These are phyloP conservation scores for Cytospora chrysosperma DNA, from an alignment of 2,329 filamentous ascomycete species.

Conservation along the genomic window DNA sequence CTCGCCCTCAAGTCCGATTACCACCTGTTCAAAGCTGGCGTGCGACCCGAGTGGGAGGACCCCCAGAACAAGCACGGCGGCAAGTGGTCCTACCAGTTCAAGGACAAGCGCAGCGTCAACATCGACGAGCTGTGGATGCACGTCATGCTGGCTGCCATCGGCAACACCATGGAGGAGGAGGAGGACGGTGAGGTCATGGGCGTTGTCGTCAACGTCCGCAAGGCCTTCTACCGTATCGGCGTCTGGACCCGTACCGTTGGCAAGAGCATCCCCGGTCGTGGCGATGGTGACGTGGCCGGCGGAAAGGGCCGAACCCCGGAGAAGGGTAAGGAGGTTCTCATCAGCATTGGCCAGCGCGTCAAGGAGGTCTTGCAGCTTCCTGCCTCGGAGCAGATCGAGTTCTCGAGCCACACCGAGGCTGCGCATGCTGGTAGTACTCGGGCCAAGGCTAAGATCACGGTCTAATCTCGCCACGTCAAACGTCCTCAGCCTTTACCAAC, in stretches of 20 bases:
- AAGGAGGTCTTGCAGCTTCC: conserved; percentile 87
- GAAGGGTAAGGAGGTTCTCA: conserved; percentile 81
- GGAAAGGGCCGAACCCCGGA: conserved; percentile 75
- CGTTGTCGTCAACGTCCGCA: conserved; percentile 97
- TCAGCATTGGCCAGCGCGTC: conserved; percentile 84
- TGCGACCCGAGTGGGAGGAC: conserved; percentile 98
- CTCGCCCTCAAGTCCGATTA: conserved; percentile 98
- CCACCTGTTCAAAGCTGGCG: conserved; percentile 97
- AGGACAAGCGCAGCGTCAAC: conserved; percentile 87
- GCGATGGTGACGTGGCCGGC: conserved; percentile 68
- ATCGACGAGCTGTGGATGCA: conserved; percentile 97
- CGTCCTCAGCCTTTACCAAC: conserved; percentile 1
- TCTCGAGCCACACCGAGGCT: conserved; percentile 93
- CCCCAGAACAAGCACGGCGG: conserved; percentile 98
- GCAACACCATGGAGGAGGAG: conserved; percentile 94
- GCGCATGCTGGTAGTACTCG: conserved; percentile 91
- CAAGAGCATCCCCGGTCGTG: conserved; percentile 75
- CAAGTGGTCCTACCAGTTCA: conserved; percentile 98
- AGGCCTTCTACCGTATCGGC: conserved; percentile 96
- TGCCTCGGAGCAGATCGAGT: conserved; percentile 77
- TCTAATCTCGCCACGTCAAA: conserved; percentile 49
- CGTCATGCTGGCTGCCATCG: conserved; percentile 93
- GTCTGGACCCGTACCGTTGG: conserved; percentile 96
- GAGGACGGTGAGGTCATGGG: conserved; percentile 98
- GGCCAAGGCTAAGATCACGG: conserved; percentile 90